Evolutionary conservation across 768 basidiomycete genomes (phyloP), one percentile per base, ranked within the genome.

Genomic region (Suillus paluster): DNA sequence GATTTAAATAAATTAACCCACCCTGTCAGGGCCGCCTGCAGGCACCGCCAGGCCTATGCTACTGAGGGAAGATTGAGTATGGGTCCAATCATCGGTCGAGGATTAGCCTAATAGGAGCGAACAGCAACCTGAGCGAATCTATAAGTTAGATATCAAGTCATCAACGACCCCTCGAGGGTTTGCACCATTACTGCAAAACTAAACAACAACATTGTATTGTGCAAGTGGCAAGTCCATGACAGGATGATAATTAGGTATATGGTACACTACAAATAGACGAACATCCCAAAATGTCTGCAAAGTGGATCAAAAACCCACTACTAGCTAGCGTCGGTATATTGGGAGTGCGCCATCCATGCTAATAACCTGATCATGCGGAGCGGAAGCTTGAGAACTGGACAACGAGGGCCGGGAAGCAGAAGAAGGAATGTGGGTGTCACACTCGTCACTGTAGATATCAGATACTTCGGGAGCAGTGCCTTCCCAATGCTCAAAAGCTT

Each of bases 271-370:
- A 55, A n/a, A 21, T 74, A 72, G 60, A 66, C 64, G 62, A 75
- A 64, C 63, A 68, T 17, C 48, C 36, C 25, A 50, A 38, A 42
- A 48, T 44, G 38, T 53, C 36, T 21, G 12, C 36, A 42, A 57
- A 46, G 38, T 17, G 36, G 56, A 52, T 17, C 54, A 38, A 55
- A 60, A 64, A 17, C 38, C 41, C 19, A 59, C 44, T n/a, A n/a
- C n/a, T n/a, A 19, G 14, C 68, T 65, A 75, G 30, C 73, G 75
- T 27, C 66, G 61, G 58, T 75, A 75, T 65, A 60, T 67, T 30
- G 75, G 74, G 50, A 69, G 74, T 57, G 59, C 67, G 30, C 67
- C 63, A 46, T 70, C 64, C 58, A 49, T 64, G 30, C 54, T 3
- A 27, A 57, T 50, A 59, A 41, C 57, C 45, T 30, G 65, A 41